phyloP scores from a whole-genome alignment of 176 grass and related monocot genomes.

The Eleusine coracana region DNA sequence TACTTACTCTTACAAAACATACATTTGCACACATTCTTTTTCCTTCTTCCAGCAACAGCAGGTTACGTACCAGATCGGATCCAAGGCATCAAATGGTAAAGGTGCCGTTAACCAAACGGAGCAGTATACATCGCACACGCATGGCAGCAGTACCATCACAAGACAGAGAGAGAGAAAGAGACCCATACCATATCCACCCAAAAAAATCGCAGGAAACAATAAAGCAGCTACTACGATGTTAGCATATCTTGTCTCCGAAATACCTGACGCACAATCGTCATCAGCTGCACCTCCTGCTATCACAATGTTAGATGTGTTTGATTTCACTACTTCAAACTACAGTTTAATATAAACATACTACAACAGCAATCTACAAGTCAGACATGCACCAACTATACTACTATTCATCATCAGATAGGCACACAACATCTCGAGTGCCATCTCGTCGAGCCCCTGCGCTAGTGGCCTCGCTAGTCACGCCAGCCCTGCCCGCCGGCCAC shows the following conservation, averaged over 20 bases:
- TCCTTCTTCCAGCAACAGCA: background rate
- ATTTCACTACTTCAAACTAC: background rate
- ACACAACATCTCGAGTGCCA: slow-evolving; percentile 3
- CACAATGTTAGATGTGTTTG: slow-evolving; percentile 9
- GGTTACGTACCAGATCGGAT: background rate
- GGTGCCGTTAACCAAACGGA: no score
- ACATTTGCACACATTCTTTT: background rate
- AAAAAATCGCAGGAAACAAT: no score
- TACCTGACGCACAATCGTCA: background rate
- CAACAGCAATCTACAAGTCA: background rate
- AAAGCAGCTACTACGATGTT: background rate
- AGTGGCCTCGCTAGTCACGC: background rate
- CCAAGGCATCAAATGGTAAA: background rate
- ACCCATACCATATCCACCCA: no score
- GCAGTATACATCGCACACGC: no score
- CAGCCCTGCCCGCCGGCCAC: background rate
- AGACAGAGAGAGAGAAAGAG: no score
- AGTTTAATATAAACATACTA: background rate
- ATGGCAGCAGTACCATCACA: no score
- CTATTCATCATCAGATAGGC: slow-evolving; percentile 40
- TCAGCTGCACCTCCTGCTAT: slow-evolving; percentile 6
- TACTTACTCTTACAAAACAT: background rate
- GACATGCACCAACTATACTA: background rate
- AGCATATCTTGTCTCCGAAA: slow-evolving; percentile 1
- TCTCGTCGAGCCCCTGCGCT: background rate